Conservation (phyloP, 140 eudicot species). For the Erigeron philadelphicus region DNA sequence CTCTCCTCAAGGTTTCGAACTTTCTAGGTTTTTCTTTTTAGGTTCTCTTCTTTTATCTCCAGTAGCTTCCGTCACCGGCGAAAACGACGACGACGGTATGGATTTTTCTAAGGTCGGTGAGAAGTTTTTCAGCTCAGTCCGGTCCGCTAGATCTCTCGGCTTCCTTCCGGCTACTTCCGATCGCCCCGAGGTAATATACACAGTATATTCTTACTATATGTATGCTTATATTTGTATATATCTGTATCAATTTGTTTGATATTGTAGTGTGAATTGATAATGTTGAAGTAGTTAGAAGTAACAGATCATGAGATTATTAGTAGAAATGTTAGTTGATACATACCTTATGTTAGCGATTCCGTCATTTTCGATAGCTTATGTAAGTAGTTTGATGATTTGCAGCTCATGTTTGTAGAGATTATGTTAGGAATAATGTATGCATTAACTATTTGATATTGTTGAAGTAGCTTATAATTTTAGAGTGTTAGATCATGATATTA, state of each 20-base stretch:
- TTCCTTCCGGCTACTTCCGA: constrained; percentile 70
- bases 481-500: no score
- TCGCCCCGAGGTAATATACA: constrained; percentile 73
- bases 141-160: constrained; percentile 92
- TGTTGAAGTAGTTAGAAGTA: neutral
- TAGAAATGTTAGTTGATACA: neutral
- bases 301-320: neutral
- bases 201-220: neutral
- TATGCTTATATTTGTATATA: neutral
- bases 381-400: no score
- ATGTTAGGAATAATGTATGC: no score
- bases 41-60: constrained; percentile 70
- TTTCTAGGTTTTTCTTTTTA: constrained; percentile 64
- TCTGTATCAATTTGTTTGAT: constrained; percentile 14
- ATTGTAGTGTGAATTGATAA: neutral
- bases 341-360: neutral
- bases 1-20: constrained; percentile 50
- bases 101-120: constrained; percentile 94
- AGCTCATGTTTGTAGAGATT: no score
- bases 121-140: constrained; percentile 90
- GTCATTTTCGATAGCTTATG: no score
- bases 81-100: constrained; percentile 40
- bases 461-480: no score
- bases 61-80: constrained; percentile 18
- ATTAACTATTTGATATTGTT: no score